Conservation (phyloP, 2,329 filamentous ascomycete genomes). For the Sodiomyces alkalinus region DNA sequence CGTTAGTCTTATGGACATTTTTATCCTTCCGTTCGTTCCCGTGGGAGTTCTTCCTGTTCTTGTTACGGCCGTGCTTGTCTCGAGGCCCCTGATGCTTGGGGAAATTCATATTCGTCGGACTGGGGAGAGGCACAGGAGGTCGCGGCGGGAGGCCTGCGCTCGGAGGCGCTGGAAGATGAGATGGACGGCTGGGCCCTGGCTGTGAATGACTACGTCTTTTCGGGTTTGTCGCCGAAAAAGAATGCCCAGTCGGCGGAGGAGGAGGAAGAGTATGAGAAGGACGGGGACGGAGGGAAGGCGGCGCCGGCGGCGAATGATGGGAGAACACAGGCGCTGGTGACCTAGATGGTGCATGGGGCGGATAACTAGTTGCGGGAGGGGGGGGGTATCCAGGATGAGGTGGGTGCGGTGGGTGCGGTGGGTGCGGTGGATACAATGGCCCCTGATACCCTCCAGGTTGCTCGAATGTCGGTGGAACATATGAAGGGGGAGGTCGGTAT, state of each 20-base stretch:
- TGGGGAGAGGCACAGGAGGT: too few relatives aligned
- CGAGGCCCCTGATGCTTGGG: background rate
- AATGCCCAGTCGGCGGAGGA: background rate
- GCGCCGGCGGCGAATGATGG: conserved; percentile 6
- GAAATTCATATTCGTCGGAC: too few relatives aligned
- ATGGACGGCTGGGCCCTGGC: too few relatives aligned
- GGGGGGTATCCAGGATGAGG: conserved; percentile 1
- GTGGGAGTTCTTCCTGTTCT: conserved; percentile 5
- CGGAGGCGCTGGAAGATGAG: conserved; percentile 1
- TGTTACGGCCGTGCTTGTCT: background rate
- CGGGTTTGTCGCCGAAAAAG: too few relatives aligned
- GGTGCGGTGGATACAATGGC: background rate
- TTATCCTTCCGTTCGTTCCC: conserved; percentile 13
- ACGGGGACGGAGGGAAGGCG: background rate
- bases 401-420: background rate
- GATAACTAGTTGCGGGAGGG: background rate
- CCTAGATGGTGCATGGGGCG: conserved; percentile 7
- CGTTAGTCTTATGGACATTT: conserved; percentile 5
- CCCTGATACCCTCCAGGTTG: background rate
- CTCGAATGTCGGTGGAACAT: background rate
- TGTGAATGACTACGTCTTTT: too few relatives aligned
- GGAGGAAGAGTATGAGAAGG: background rate
- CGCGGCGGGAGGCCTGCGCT: conserved; percentile 1
- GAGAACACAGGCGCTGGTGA: conserved; percentile 10
- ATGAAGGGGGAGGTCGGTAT: background rate